These are phyloP conservation scores for Camellia sinensis DNA, from an alignment of 148 eudicot genomes.

Conservation along the genomic window DNA sequence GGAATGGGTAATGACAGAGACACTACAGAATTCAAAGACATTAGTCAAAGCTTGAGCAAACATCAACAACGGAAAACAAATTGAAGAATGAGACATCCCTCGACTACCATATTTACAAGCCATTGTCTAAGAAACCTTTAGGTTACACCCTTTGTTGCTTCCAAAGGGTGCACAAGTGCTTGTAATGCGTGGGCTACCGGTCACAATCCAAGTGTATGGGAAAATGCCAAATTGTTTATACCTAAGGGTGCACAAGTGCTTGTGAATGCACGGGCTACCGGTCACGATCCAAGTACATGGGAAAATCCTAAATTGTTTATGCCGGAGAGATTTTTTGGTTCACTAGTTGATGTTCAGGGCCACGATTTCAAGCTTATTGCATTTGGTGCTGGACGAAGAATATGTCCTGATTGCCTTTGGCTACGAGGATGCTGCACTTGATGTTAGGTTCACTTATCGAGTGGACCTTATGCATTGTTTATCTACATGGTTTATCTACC, in stretches of 20 bases:
- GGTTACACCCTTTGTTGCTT: conserved; percentile 17
- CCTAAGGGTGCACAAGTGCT: conserved; percentile 2
- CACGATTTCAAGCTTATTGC: conserved; percentile 9
- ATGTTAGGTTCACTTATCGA: conserved; percentile 6
- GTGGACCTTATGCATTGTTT: too few species aligned
- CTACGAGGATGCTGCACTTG: conserved; percentile 8
- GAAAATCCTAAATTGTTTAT: not conserved
- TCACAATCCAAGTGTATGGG: conserved; percentile 1
- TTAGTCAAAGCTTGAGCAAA: not conserved
- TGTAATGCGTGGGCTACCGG: conserved; percentile 14
- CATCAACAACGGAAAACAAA: not conserved
- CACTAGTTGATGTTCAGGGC: not conserved
- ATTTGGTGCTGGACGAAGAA: conserved; percentile 9
- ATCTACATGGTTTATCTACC: too few species aligned
- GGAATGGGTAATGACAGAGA: conserved; percentile 15
- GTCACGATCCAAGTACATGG: conserved; percentile 8
- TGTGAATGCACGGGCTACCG: conserved; percentile 12
- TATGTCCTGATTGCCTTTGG: conserved; percentile 17
- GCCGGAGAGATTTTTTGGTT: conserved; percentile 14
- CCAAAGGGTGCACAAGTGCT: conserved; percentile 15
- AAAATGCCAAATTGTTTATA: not conserved
- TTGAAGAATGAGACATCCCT: conserved; percentile 1
- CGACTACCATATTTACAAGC: conserved; percentile 9
- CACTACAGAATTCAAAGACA: not conserved
- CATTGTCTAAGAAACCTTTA: not conserved